Conservation (phyloP, 495 filamentous ascomycete species). For the Trichoderma gamsii region DNA sequence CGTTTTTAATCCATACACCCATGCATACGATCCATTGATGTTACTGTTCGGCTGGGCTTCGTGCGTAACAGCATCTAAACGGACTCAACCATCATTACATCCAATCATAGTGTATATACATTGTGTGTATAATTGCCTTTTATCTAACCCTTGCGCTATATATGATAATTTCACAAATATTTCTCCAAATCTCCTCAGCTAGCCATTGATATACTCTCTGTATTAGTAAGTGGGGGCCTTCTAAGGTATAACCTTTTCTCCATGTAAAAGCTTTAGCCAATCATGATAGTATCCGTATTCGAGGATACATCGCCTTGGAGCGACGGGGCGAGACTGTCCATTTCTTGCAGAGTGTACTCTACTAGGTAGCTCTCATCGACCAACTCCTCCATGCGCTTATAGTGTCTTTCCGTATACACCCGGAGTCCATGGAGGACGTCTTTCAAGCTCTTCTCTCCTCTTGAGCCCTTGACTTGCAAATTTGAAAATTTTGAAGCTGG, state of each 20-base stretch:
- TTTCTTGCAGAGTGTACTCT: slow-evolving; percentile 85
- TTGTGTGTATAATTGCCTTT: background rate
- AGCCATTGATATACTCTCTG: background rate
- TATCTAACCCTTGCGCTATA: background rate
- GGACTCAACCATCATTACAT: background rate
- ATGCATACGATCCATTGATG: too few relatives aligned
- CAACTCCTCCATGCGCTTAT: slow-evolving; percentile 76
- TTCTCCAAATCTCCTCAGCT: background rate
- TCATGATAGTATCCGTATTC: slow-evolving; percentile 39
- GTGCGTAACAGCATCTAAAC: background rate
- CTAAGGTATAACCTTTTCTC: background rate
- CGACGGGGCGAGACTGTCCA: slow-evolving; percentile 65
- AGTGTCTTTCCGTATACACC: slow-evolving; percentile 88
- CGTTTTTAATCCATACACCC: too few relatives aligned
- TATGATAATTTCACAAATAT: background rate
- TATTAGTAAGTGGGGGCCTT: background rate
- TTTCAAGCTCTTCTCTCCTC: slow-evolving; percentile 60
- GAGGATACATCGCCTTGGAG: slow-evolving; percentile 19
- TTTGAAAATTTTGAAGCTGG: slow-evolving; percentile 60
- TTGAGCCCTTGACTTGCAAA: slow-evolving; percentile 55
- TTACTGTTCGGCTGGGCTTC: too few relatives aligned
- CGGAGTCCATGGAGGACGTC: slow-evolving; percentile 77
- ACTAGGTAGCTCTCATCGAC: slow-evolving; percentile 93
- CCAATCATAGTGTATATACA: background rate
- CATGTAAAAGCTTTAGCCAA: slow-evolving; percentile 23